Evolutionary conservation across 1,284 basidiomycete genomes (phyloP), one percentile per base, ranked within the genome.

Genomic region (Puccinia coronata): DNA sequence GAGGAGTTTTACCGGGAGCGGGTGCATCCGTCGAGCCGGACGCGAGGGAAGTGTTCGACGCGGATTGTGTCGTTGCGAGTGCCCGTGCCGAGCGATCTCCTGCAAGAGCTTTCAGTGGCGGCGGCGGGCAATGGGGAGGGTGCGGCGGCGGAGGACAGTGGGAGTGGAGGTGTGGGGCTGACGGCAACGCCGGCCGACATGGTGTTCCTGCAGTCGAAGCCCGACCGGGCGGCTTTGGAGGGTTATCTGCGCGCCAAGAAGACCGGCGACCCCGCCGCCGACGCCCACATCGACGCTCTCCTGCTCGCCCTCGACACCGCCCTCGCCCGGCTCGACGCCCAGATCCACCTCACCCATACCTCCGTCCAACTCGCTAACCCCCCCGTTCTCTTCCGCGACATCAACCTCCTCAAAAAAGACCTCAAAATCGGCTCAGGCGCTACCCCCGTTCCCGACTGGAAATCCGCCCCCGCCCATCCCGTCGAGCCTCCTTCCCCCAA

Each of bases 1-100:
- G 20, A 84, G 14, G 83, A 82, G 1, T 69, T 86, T 57, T 86
- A 85, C 80, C 82, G 83, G 69, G 78, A 67, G 63, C 83, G 83
- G 77, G 83, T 86, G n/a, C 84, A 84, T 65, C 85, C 85, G 3
- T 23, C 3, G 71, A 83, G 82, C 39, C 8, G 77, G 1, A 70
- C 49, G 28, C 82, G 86, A 57, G 82, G 84, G 65, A 86, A 86
- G 83, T 76, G 84, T 18, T 83, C 83, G n/a, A 84, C 85, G 18
- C 85, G 85, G 53, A 77, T 86, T 20, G 74, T 83, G 82, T 83
- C 82, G 71, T 84, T 80, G 51, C 59, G 57, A 20, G 76, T 78
- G 5, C 76, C 76, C 16, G 65, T 78, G 4, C 63, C 76, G 8
- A 63, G 4, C 11, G 74, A 77, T 2, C 14, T 47, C 28, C 16